Conservation (phyloP, 1,139 yeast genomes). For the Saccharomycopsis hybrid region DNA sequence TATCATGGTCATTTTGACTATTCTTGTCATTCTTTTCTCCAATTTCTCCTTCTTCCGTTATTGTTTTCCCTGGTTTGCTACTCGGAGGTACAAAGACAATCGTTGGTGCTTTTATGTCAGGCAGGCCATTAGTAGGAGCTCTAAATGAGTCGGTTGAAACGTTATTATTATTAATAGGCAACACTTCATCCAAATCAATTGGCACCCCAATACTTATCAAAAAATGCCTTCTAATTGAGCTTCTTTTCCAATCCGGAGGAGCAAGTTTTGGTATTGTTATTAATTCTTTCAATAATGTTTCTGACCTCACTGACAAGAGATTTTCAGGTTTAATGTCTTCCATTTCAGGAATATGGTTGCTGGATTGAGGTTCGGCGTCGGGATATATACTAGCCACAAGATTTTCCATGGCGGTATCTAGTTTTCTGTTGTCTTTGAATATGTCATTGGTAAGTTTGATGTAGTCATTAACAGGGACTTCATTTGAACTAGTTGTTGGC, state of each 20-base stretch:
- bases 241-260: constrained; percentile 21
- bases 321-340: too few species aligned
- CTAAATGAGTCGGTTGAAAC: too few species aligned
- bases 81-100: too few species aligned
- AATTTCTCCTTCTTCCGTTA: too few species aligned
- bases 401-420: background rate
- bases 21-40: too few species aligned
- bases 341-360: too few species aligned
- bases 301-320: constrained; percentile 13
- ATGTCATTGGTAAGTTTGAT: constrained; percentile 2
- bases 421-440: background rate
- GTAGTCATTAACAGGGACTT: constrained; percentile 1
- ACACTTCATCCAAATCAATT: constrained; percentile 20
- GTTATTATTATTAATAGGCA: too few species aligned
- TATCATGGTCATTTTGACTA: too few species aligned
- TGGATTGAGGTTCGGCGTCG: too few species aligned
- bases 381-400: background rate
- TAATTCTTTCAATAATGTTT: constrained; percentile 18
- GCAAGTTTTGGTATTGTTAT: constrained; percentile 12
- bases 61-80: too few species aligned
- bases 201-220: constrained; percentile 21
- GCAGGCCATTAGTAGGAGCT: too few species aligned
- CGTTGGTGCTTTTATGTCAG: too few species aligned
- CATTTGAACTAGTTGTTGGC: background rate
- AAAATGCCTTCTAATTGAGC: constrained; percentile 18